Percentiles rank a stretch among this genome's conserved stretches.
phyloP scores from a whole-genome alignment of 257 asterid species.

The Fraxinus anomala region DNA sequence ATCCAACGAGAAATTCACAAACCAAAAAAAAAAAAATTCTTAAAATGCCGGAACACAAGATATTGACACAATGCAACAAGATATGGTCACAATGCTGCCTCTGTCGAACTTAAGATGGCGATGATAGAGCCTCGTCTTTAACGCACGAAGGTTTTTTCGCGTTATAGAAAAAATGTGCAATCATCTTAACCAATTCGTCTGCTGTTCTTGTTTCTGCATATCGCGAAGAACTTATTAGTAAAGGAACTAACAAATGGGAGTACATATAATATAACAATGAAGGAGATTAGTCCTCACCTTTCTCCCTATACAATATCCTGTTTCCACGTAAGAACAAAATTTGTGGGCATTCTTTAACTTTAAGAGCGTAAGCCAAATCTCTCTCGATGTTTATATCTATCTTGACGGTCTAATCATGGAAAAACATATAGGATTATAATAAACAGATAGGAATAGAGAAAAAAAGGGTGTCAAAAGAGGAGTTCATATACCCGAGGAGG shows the following conservation, averaged over 20 bases:
- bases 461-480: background rate
- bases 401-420: conserved; percentile 71
- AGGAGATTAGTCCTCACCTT: conserved; percentile 41
- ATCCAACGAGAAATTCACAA: background rate
- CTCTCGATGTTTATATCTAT: conserved; percentile 83
- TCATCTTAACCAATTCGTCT: conserved; percentile 88
- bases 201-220: conserved; percentile 66
- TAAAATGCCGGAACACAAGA: conserved; percentile 4
- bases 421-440: background rate
- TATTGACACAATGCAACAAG: background rate
- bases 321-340: conserved; percentile 83
- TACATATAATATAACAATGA: conserved; percentile 14
- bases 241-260: background rate
- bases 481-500: conserved; percentile 89
- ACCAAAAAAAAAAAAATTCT: background rate
- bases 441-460: background rate
- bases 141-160: conserved; percentile 75
- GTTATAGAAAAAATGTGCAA: conserved; percentile 81
- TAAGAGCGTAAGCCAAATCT: conserved; percentile 93
- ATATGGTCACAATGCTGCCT: too few species aligned
- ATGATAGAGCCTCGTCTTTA: conserved; percentile 40
- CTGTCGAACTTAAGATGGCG: conserved; percentile 20
- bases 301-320: conserved; percentile 76
- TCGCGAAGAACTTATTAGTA: conserved; percentile 17
- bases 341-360: conserved; percentile 86